Conservation (phyloP, 495 filamentous ascomycete species). For the Podospora didyma region DNA sequence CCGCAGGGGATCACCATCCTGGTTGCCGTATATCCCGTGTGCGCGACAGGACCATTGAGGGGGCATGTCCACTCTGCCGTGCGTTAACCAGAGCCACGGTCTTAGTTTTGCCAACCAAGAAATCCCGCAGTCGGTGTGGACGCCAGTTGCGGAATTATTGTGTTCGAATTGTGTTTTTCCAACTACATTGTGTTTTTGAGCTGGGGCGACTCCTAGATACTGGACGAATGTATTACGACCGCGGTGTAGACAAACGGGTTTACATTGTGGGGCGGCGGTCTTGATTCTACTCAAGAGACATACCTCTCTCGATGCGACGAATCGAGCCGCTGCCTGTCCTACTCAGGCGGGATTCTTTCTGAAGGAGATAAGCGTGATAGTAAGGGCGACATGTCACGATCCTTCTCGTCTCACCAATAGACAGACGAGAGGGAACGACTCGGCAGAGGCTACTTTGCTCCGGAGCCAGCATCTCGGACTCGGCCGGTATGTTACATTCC, state of each 20-base stretch:
- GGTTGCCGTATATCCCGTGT: too few species aligned
- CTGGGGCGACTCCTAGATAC: too few species aligned
- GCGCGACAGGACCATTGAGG: too few species aligned
- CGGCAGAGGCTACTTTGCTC: conserved; percentile 47
- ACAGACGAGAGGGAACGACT: conserved; percentile 4
- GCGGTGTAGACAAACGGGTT: conserved; percentile 17
- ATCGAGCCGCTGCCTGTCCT: neutral
- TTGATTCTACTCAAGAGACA: neutral
- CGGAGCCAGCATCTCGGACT: conserved; percentile 54
- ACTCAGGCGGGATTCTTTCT: conserved; percentile 41
- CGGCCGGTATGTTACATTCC: conserved; percentile 29
- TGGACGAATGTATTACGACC: neutral
- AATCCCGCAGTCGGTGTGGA: too few species aligned
- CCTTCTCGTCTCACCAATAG: conserved; percentile 11
- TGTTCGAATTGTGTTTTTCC: neutral
- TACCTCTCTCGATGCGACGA: neutral
- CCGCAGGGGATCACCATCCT: too few species aligned
- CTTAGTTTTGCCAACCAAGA: too few species aligned
- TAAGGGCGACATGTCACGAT: conserved; percentile 42
- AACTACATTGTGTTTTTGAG: too few species aligned
- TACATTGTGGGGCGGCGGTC: conserved; percentile 6
- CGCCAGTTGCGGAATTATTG: neutral
- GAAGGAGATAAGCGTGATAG: conserved; percentile 56
- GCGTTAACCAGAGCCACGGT: too few species aligned
- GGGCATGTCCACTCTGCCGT: too few species aligned